Evolutionary conservation across 2,329 filamentous ascomycete genomes (phyloP).

Genomic region (Sordariomycetes sp.): DNA sequence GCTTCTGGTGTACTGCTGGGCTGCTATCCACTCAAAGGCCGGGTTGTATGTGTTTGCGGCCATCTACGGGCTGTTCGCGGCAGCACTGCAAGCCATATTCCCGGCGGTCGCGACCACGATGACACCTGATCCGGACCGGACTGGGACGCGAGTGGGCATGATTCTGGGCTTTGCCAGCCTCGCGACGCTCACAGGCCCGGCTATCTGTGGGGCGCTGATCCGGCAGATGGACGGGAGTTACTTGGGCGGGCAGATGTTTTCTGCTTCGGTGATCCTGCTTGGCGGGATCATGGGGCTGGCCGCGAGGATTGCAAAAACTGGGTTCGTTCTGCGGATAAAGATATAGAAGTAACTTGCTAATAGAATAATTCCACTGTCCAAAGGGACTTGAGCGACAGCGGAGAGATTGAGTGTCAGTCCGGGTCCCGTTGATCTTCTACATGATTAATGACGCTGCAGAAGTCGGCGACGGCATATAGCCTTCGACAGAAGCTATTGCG

Average conservation of each 20-base stretch:
- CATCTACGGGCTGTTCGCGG: conserved; percentile 36
- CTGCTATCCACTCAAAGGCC: conserved; percentile 9
- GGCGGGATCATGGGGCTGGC: conserved; percentile 17
- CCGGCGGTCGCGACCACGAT: conserved; percentile 32
- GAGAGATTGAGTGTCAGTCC: too few species aligned
- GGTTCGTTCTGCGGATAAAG: neutral
- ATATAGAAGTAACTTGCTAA: neutral
- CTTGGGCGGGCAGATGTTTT: conserved; percentile 1
- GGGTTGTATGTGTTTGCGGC: conserved; percentile 17
- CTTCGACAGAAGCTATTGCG: too few species aligned
- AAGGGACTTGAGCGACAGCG: too few species aligned
- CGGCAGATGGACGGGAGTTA: conserved; percentile 2
- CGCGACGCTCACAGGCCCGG: conserved; percentile 14
- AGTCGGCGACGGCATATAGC: too few species aligned
- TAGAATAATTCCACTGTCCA: neutral
- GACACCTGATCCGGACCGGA: conserved; percentile 16
- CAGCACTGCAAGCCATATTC: conserved; percentile 35
- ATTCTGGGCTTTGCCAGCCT: conserved; percentile 17
- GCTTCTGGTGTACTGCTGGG: conserved; percentile 16
- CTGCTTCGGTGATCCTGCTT: neutral
- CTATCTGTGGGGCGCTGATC: conserved; percentile 14
- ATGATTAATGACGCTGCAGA: too few species aligned
- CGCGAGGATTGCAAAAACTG: neutral
- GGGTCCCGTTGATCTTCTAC: too few species aligned
- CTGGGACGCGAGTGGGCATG: conserved; percentile 21